phyloP scores from a whole-genome alignment of 1,284 basidiomycete species.

The Malassezia psittaci region DNA sequence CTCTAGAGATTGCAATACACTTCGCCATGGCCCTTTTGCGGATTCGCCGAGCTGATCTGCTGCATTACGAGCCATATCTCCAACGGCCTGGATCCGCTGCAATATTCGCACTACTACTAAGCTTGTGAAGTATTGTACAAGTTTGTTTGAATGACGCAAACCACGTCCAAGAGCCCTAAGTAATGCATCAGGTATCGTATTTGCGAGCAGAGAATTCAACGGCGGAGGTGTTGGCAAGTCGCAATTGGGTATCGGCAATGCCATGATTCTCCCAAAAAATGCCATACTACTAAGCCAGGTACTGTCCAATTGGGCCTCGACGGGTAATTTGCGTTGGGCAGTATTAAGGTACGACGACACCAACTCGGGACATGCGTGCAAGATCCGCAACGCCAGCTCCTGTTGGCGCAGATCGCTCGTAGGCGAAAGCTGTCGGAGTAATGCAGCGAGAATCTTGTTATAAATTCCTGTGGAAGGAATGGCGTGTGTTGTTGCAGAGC shows the following conservation, averaged over 20 bases:
- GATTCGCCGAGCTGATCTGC: conserved; percentile 6
- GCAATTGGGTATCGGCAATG: conserved; percentile 56
- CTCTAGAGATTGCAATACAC: conserved; percentile 19
- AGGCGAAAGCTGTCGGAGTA: conserved; percentile 64
- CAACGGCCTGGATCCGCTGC: conserved; percentile 23
- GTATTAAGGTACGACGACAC: conserved; percentile 57
- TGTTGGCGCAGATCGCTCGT: conserved; percentile 77
- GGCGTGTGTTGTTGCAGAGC: background rate
- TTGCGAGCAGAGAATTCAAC: conserved; percentile 55
- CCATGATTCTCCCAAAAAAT: conserved; percentile 66
- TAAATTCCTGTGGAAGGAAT: conserved; percentile 52
- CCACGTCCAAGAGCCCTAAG: conserved; percentile 59
- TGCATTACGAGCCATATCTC: background rate
- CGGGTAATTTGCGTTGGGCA: conserved; percentile 56
- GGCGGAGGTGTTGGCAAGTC: conserved; percentile 57
- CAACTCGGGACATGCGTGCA: conserved; percentile 72
- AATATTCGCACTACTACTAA: conserved; percentile 54
- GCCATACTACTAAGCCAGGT: conserved; percentile 80
- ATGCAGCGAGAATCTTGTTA: conserved; percentile 71
- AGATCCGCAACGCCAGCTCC: conserved; percentile 68
- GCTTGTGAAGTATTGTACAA: conserved; percentile 74
- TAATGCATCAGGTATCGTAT: conserved; percentile 24
- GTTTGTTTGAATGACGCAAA: conserved; percentile 50
- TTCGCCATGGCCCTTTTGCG: conserved; percentile 28
- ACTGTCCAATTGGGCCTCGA: conserved; percentile 76